Conservation (phyloP, 805 yeast genomes). For the Starmerella bacillaris region DNA sequence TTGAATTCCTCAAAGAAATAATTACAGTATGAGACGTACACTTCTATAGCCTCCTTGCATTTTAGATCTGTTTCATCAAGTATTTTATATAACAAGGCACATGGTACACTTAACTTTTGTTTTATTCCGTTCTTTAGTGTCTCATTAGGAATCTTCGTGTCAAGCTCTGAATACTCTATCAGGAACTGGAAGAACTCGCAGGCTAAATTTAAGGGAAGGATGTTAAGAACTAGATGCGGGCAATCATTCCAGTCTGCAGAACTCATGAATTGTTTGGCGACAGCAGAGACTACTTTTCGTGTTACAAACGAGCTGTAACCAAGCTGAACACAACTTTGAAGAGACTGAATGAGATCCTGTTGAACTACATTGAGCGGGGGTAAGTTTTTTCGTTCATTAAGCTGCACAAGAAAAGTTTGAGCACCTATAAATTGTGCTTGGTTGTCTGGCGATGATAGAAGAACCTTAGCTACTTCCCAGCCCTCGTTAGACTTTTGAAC, state of each 20-base stretch:
- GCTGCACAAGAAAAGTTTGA: constrained; percentile 45
- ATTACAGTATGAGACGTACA: constrained; percentile 11
- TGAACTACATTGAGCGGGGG: constrained; percentile 2
- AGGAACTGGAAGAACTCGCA: constrained; percentile 18
- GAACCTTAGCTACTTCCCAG: constrained; percentile 35
- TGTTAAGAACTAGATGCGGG: constrained; percentile 10
- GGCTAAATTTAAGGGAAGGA: constrained; percentile 6
- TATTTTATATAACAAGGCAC: no score
- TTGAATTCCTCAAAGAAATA: constrained; percentile 10
- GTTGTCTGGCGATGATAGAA: constrained; percentile 26
- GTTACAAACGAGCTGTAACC: constrained; percentile 27
- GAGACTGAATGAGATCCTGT: constrained; percentile 15
- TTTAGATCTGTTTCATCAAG: not conserved
- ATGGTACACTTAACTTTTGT: no score
- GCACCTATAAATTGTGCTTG: constrained; percentile 58
- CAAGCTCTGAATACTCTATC: constrained; percentile 18
- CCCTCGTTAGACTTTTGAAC: constrained; percentile 43
- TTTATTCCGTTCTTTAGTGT: no score
- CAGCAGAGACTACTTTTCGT: constrained; percentile 39
- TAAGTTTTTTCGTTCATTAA: constrained; percentile 8
- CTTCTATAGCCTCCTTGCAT: constrained; percentile 4
- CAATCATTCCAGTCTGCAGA: constrained; percentile 26
- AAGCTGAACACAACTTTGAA: constrained; percentile 7
- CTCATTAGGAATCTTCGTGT: no score
- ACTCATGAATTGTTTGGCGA: constrained; percentile 29